Base-by-base conservation (phyloP, 805 yeast genomes). In the Yarrowia yakushimensis region DNA sequence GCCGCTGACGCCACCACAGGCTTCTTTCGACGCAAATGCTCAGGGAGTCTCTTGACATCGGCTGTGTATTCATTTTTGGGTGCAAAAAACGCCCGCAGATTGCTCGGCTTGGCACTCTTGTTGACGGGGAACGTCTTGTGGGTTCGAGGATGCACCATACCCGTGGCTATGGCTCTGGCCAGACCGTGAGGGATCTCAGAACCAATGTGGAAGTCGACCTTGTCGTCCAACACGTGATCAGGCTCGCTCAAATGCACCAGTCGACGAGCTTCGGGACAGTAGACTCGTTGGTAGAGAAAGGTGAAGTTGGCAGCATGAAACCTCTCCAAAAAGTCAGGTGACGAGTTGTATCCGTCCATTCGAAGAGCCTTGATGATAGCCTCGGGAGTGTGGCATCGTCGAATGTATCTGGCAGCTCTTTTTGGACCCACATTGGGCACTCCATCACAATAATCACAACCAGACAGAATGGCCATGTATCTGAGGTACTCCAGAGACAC, bases 391-490 rank as follows among this genome's bases (percentile, higher is more conserved):
- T 75, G 73, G 67, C 78, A 79, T 63, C 80, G 77, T 60, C 78
- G 77, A 1, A 90, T 85, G 45, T 87, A 71, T 41, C 75, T 77
- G 61, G 87, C 81, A 0, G 97, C 96, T 27, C 86, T 88, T 46
- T 84, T 82, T 10, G 91, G 78, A 0, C 99, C 99, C 15, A 93
- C 79, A 1, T 87, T 86, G 0, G 87, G 82, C 7, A 94, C 78
- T 0, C 99, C 99, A 62, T 84, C 83, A 0, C 97, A 89, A 70
- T 94, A 94, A 73, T 94, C 99, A 75, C 99, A 94, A 0, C 99
- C 99, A n/a, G 96, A 83, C 4, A 94, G 71, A 67, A 92, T 86
- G 1, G 97, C 98, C 74, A 90, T 82, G 42, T 85, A 78, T 50
- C 94, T 78, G 60, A 90, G 72, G 68, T 90, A 89, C 10, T 80